Base-by-base conservation (phyloP, 805 yeast species). In the Spathaspora boniae region DNA sequence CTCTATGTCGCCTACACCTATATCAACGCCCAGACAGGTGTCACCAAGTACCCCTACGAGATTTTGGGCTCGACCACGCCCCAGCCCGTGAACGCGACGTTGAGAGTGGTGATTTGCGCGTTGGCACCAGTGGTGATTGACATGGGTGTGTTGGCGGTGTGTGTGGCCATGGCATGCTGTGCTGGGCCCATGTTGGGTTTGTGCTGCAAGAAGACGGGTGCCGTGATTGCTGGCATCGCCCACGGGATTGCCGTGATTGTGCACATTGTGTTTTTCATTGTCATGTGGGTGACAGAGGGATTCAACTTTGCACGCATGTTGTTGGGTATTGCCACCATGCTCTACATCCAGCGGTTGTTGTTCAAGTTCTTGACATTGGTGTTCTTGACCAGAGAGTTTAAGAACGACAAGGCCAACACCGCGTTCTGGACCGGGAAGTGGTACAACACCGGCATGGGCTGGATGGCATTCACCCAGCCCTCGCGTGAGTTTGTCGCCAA, bases 341-440 rank as follows among this genome's bases (percentile, higher is more conserved):
- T 91, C 46, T 84, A 89, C 65, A 70, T 86, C 53, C 96, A 94
- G 73, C 81, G 97, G 69, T 65, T 84, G 35, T 60, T 93, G 48
- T 85, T 91, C 77, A 88, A 88, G 72, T 59, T 82, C 51, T 71
- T 93, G 72, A 86, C 95, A 8, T 69, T 82, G 35, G 63, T 78
- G 47, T 68, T 81, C 63, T 72, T 94, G 57, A 86, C 97, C 35
- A 81, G 98, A 72, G 99, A 93, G 70, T 88, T 88, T 74, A 87
- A 87, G 80, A 86, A 85, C 53, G 97, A 91, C 66, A 86, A 82
- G 57, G 73, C 98, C 24, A 93, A 93, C 70, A 84, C 95, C 51
- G 98, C 98, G 19, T 93, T 95, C 94, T 93, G 99, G 99, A 86
- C 96, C 40, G 99, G 99, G 75, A 89, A 88, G 67, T 93, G 99